These are phyloP conservation scores for Persicaria tinctoria DNA, from an alignment of 148 eudicot species.

Conservation along the genomic window DNA sequence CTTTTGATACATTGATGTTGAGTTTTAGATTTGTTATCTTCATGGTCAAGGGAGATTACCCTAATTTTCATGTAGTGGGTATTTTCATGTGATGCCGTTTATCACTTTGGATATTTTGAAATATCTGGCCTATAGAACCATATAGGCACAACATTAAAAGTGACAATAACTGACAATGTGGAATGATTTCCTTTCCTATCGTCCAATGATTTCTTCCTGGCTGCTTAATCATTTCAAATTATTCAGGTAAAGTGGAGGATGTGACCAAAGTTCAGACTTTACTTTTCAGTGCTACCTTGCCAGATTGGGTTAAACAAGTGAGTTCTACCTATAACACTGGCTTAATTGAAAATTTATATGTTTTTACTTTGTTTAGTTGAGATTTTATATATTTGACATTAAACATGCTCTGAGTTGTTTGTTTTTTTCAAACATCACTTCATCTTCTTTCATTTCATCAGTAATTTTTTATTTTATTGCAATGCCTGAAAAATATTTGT, in stretches of 20 bases:
- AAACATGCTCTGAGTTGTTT: not conserved
- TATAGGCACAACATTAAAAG: not conserved
- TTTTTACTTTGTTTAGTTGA: not conserved
- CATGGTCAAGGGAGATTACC: not conserved
- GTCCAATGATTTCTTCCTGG: not conserved
- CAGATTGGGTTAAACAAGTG: conserved; percentile 79
- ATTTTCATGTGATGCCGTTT: not conserved
- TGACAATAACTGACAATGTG: not conserved
- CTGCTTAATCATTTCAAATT: not conserved
- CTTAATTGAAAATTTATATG: not conserved
- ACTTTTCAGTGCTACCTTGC: conserved; percentile 93
- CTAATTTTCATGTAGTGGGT: not conserved
- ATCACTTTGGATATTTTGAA: not conserved
- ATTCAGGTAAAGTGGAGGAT: conserved; percentile 82
- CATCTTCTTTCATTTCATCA: not conserved
- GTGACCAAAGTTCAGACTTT: conserved; percentile 83
- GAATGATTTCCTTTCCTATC: not conserved
- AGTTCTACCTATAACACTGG: not conserved
- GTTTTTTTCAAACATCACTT: not conserved
- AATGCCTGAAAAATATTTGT: not conserved
- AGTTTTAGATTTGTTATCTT: not conserved
- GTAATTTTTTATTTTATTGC: not conserved
- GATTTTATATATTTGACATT: not conserved
- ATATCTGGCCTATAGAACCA: not conserved
- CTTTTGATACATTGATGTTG: not conserved